Evolutionary conservation across 768 basidiomycete genomes (phyloP).

Genomic region (Termitomyces sp.): DNA sequence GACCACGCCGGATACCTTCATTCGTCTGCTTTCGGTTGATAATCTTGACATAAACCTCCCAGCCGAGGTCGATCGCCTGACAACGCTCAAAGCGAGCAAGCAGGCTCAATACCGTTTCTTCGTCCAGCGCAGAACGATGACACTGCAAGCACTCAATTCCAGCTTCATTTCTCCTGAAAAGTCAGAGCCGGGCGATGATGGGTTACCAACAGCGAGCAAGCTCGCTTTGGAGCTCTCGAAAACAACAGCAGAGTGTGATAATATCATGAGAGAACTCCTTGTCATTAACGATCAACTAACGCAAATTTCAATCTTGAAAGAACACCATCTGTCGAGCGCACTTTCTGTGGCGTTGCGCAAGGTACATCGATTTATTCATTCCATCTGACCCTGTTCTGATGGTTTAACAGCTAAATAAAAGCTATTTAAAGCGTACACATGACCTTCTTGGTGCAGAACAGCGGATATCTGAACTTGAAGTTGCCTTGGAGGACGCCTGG

Average conservation of each 20-base stretch:
- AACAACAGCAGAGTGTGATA: conserved; percentile 52
- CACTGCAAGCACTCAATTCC: conserved; percentile 64
- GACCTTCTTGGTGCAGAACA: conserved; percentile 47
- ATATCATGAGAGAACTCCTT: conserved; percentile 50
- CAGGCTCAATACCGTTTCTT: conserved; percentile 68
- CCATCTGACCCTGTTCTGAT: not conserved
- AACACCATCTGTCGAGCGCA: conserved; percentile 71
- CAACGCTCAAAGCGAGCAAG: conserved; percentile 41
- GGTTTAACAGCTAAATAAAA: conserved; percentile 50
- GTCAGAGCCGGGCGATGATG: conserved; percentile 32
- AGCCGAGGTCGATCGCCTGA: conserved; percentile 53
- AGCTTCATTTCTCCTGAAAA: conserved; percentile 30
- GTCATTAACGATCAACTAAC: conserved; percentile 55
- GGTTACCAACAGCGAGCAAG: conserved; percentile 28
- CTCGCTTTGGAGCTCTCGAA: conserved; percentile 57
- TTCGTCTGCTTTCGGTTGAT: conserved; percentile 61
- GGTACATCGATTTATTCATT: conserved; percentile 21
- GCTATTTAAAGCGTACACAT: conserved; percentile 57
- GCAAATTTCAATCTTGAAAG: conserved; percentile 55
- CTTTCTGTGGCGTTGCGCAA: conserved; percentile 74
- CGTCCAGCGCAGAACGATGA: conserved; percentile 60
- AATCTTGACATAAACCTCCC: conserved; percentile 55
- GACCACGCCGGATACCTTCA: conserved; percentile 63
- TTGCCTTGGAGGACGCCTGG: conserved; percentile 79
- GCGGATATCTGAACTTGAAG: conserved; percentile 51